Percentiles rank a stretch among this genome's conserved stretches.
These are phyloP conservation scores for Cercophora newfieldiana DNA, from an alignment of 495 filamentous ascomycete species.

Conservation along the genomic window DNA sequence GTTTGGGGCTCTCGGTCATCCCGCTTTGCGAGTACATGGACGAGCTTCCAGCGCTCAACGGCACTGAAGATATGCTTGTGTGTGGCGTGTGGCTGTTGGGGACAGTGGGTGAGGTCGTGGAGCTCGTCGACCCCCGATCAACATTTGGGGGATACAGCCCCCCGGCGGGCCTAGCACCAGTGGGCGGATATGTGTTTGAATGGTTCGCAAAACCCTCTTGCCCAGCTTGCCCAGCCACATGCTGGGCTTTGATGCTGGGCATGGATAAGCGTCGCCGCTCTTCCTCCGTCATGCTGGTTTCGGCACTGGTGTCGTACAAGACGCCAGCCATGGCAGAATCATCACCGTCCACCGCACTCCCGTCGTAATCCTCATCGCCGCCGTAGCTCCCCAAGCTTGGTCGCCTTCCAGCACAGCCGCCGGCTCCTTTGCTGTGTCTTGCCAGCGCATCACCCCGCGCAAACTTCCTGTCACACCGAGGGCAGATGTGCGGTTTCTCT, in stretches of 20 bases:
- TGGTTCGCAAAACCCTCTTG: conserved; percentile 44
- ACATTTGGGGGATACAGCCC: conserved; percentile 63
- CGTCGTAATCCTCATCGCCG: conserved; percentile 71
- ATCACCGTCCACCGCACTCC: conserved; percentile 56
- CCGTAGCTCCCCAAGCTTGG: conserved; percentile 84
- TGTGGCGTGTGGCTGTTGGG: conserved; percentile 47
- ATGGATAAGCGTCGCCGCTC: conserved; percentile 55
- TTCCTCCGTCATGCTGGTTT: conserved; percentile 49
- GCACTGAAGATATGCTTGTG: conserved; percentile 50
- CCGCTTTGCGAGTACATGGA: conserved; percentile 68
- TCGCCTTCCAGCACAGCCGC: conserved; percentile 88
- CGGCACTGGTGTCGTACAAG: conserved; percentile 63
- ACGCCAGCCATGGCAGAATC: conserved; percentile 79
- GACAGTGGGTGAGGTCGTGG: conserved; percentile 52
- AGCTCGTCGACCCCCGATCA: conserved; percentile 51
- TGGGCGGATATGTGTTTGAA: conserved; percentile 76
- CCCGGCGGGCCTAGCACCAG: conserved; percentile 49
- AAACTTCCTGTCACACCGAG: conserved; percentile 91
- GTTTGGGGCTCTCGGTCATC: conserved; percentile 86
- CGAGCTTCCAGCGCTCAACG: conserved; percentile 48
- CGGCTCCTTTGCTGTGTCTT: conserved; percentile 92
- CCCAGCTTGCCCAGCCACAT: conserved; percentile 54
- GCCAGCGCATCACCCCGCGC: conserved; percentile 93
- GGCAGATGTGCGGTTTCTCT: conserved; percentile 90
- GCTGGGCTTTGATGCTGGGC: conserved; percentile 72